Base-by-base conservation (phyloP, 352 stramenopile genomes). In the Phytophthora cajani region DNA sequence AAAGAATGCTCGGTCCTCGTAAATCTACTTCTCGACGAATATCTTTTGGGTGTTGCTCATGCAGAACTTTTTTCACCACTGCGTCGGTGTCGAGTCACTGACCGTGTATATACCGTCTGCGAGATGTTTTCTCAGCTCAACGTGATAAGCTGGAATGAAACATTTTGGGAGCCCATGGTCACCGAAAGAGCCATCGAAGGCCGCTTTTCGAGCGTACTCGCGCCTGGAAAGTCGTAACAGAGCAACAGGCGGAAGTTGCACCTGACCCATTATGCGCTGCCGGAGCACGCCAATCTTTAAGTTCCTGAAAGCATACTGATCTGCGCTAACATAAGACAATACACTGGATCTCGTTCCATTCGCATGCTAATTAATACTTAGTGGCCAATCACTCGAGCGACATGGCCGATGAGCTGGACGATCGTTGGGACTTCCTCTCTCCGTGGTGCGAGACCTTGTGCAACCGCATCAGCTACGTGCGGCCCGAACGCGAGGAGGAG, bases 1-100 rank as follows among this genome's bases (percentile, higher is more conserved):
- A 33, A 69, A 69, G 21, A 57, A 69, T 14, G 30, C 42, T 16
- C 32, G 52, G 7, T 16, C 54, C 16, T 40, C 52, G 19, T 79
- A 52, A 0, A 9, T 76, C 19, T 6, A 46, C 64, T 73, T 78
- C 36, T 44, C 32, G 55, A 57, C 11, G 30, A 62, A 73, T 54
- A 21, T 49, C 42, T 7, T 23, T 19, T 21, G 23, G 16, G 17
- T 49, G 21, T 17, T 49, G 17, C 14, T 21, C 17, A 19, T 16
- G 6, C 17, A 21, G 36, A 44, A 44, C 36, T 44, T 44, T 47
- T 33, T 71, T 71, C 2, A 71, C 27, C 27, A 61, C 64, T 2
- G 62, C 56, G 11, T 59, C 33, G 17, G 56, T 55, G 14, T 51
- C 64, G 30, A 65, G 52, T 56, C 64, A 61, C 57, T 5, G 57